Evolutionary conservation across 1,139 yeast species (phyloP).

Genomic region (Saccharomycopsis crataegensis): DNA sequence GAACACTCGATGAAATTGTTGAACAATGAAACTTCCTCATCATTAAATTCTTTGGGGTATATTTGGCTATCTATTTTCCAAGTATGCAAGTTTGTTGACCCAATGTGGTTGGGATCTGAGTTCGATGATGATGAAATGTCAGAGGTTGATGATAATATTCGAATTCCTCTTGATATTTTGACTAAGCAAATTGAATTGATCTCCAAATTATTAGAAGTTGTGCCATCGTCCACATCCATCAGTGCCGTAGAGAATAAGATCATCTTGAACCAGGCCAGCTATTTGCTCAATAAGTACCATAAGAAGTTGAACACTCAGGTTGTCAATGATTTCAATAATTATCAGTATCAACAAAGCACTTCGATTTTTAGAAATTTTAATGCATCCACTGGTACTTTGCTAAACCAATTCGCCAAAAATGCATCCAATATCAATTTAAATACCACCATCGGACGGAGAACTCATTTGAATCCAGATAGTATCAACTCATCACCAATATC

Average conservation of each 20-base stretch:
- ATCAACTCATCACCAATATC: slow-evolving; percentile 16
- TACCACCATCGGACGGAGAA: slow-evolving; percentile 7
- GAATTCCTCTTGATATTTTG: slow-evolving; percentile 22
- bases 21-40: slow-evolving; percentile 14
- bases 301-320: slow-evolving; percentile 13
- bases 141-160: slow-evolving; percentile 16
- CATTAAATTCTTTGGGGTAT: slow-evolving; percentile 25
- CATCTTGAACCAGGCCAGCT: slow-evolving; percentile 15
- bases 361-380: slow-evolving; percentile 17
- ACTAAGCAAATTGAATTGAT: slow-evolving; percentile 36
- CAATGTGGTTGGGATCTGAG: slow-evolving; percentile 23
- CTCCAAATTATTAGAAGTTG: slow-evolving; percentile 29
- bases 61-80: slow-evolving; percentile 43
- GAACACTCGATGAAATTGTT: slow-evolving; percentile 29
- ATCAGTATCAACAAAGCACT: slow-evolving; percentile 13
- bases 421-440: slow-evolving; percentile 2
- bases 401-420: slow-evolving; percentile 15
- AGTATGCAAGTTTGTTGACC: slow-evolving; percentile 34
- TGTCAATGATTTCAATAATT: slow-evolving; percentile 15
- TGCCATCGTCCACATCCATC: slow-evolving; percentile 12
- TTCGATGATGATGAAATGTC: slow-evolving; percentile 22
- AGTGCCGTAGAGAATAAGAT: slow-evolving; percentile 16
- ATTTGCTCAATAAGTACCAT: slow-evolving; percentile 14
- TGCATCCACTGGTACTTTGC: slow-evolving; percentile 18
- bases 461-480: slow-evolving; percentile 4